Conservation (phyloP, 2,329 filamentous ascomycete species). For the Aspergillus terreus region DNA sequence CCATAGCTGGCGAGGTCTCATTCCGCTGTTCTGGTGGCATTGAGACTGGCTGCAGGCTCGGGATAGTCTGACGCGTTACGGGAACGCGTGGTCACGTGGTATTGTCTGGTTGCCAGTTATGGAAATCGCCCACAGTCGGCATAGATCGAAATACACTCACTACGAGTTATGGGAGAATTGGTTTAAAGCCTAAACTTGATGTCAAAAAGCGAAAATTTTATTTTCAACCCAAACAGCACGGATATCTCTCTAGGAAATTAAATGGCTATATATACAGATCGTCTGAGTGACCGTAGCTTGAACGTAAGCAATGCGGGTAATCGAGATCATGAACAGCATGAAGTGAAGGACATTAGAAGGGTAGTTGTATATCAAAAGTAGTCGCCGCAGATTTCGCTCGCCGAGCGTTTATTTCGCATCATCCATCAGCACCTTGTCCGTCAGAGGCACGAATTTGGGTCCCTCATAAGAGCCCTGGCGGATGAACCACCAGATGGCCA, state of each 20-base stretch:
- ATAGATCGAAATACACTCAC: neutral
- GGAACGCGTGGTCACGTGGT: slow-evolving; percentile 22
- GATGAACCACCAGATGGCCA: slow-evolving; percentile 45
- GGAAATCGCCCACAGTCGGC: neutral
- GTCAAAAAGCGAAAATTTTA: neutral
- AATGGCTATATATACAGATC: slow-evolving; percentile 1
- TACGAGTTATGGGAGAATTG: neutral
- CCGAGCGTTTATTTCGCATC: slow-evolving; percentile 23
- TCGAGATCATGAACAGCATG: neutral
- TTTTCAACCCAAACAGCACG: neutral
- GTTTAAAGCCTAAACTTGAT: neutral
- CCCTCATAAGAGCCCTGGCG: slow-evolving; percentile 32
- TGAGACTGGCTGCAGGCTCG: neutral
- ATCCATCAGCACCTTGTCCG: slow-evolving; percentile 28
- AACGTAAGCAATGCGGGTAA: neutral
- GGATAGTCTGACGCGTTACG: slow-evolving; percentile 11
- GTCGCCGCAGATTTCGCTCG: neutral
- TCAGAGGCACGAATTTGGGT: slow-evolving; percentile 33
- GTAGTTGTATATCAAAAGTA: neutral
- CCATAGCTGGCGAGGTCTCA: slow-evolving; percentile 26
- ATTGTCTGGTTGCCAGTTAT: neutral
- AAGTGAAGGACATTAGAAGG: neutral
- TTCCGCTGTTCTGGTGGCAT: neutral
- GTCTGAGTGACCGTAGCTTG: neutral
- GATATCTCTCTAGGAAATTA: slow-evolving; percentile 1